phyloP scores from a whole-genome alignment of 2,329 filamentous ascomycete genomes.

The Venturia asperata region DNA sequence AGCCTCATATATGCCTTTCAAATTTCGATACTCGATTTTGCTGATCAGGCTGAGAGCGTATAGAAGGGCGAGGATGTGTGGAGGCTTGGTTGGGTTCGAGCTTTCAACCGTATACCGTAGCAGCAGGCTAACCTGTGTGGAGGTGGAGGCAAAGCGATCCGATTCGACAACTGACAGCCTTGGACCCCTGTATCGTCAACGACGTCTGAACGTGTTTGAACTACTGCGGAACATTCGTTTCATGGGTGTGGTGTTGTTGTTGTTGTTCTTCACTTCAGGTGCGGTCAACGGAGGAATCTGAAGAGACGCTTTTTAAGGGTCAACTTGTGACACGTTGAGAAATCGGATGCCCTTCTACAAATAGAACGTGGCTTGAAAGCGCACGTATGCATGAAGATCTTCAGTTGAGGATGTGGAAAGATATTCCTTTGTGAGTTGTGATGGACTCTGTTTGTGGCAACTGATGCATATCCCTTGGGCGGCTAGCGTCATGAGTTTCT shows the following conservation, averaged over 20 bases:
- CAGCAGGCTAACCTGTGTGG: neutral
- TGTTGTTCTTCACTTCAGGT: neutral
- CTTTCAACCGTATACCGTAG: neutral
- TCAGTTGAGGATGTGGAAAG: neutral
- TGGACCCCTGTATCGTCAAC: neutral
- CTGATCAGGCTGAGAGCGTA: neutral
- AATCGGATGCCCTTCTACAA: neutral
- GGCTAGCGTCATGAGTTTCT: neutral
- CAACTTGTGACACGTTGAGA: neutral
- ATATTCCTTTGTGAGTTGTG: neutral
- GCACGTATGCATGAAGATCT: neutral
- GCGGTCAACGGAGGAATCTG: neutral
- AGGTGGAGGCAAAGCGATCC: neutral
- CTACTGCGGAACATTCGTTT: neutral
- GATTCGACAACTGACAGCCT: neutral
- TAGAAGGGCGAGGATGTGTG: neutral
- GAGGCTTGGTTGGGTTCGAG: neutral
- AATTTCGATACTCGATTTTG: neutral
- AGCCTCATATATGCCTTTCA: neutral
- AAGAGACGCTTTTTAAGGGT: neutral
- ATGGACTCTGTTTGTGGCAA: neutral
- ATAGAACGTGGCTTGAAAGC: neutral
- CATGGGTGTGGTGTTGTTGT: neutral
- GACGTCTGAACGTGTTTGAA: neutral
- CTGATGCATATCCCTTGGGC: neutral